Evolutionary conservation across 2,329 filamentous ascomycete genomes (phyloP).

Genomic region (Dryadomyces sulphureus): DNA sequence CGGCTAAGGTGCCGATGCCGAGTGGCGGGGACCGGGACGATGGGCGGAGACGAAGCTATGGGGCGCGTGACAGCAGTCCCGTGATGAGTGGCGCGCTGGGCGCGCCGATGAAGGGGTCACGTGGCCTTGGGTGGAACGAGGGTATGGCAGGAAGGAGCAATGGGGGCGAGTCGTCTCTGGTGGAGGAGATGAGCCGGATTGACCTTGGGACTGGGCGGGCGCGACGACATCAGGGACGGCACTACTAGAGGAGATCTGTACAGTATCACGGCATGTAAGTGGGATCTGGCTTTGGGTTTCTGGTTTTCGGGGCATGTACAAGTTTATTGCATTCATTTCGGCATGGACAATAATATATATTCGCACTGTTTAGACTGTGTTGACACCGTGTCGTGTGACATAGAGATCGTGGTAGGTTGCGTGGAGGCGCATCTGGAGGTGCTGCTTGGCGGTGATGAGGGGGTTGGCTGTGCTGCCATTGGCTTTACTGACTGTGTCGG

Average conservation of each 20-base stretch:
- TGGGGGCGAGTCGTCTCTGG: constrained; percentile 41
- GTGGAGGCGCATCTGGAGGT: constrained; percentile 44
- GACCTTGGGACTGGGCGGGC: constrained; percentile 49
- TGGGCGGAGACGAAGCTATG: background rate
- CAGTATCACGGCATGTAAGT: too few species aligned
- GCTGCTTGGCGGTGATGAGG: constrained; percentile 48
- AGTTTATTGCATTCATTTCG: background rate
- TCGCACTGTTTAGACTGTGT: background rate
- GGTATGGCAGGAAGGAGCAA: background rate
- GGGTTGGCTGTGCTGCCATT: background rate
- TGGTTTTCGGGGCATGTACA: background rate
- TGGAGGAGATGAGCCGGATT: constrained; percentile 56
- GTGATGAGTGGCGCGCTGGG: constrained; percentile 20
- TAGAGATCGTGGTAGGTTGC: constrained; percentile 45
- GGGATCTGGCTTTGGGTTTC: background rate
- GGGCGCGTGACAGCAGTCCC: constrained; percentile 7
- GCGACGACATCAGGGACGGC: constrained; percentile 25
- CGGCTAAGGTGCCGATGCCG: constrained; percentile 52
- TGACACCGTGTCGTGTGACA: constrained; percentile 4
- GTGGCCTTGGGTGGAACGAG: constrained; percentile 5
- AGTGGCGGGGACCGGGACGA: constrained; percentile 26
- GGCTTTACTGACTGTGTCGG: constrained; percentile 20
- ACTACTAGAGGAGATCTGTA: background rate
- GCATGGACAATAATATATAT: background rate
- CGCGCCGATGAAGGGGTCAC: background rate